These are phyloP conservation scores for Euphorbia corollata DNA, from an alignment of 441 rosid species.

Conservation along the genomic window DNA sequence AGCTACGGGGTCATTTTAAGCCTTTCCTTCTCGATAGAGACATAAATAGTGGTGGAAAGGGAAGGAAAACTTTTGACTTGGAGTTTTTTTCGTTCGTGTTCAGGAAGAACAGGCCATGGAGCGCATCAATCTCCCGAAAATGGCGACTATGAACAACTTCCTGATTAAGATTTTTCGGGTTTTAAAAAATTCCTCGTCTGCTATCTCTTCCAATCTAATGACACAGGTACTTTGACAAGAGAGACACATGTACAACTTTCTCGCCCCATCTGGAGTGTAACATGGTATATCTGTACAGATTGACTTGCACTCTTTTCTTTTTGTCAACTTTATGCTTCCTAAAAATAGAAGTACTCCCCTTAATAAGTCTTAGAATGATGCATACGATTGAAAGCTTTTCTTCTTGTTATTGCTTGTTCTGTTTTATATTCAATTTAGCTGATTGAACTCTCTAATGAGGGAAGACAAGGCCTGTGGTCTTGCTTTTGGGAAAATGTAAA, in stretches of 20 bases:
- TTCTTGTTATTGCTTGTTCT: no score
- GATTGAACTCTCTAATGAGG: no score
- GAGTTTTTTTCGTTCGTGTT: conserved; percentile 15
- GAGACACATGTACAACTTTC: conserved; percentile 28
- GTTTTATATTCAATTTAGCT: no score
- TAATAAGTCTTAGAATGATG: no score
- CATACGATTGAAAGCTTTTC: no score
- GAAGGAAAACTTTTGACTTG: neutral
- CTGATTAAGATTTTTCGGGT: conserved; percentile 31
- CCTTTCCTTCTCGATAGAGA: no score
- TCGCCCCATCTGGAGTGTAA: conserved; percentile 24
- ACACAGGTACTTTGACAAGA: conserved; percentile 25
- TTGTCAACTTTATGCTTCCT: no score
- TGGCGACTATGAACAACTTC: conserved; percentile 50
- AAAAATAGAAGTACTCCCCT: no score
- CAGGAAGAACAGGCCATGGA: conserved; percentile 49
- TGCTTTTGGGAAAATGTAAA: no score
- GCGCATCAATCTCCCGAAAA: conserved; percentile 51
- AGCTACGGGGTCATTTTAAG: no score
- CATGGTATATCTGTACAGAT: conserved; percentile 43
- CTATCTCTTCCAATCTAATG: neutral
- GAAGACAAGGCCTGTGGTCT: no score
- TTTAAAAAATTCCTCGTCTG: conserved; percentile 10
- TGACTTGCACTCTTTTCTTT: no score
- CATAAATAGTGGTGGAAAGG: neutral